Base-by-base conservation (phyloP, 225 moss, liverwort and hornwort genomes). In the Ulota crispa region DNA sequence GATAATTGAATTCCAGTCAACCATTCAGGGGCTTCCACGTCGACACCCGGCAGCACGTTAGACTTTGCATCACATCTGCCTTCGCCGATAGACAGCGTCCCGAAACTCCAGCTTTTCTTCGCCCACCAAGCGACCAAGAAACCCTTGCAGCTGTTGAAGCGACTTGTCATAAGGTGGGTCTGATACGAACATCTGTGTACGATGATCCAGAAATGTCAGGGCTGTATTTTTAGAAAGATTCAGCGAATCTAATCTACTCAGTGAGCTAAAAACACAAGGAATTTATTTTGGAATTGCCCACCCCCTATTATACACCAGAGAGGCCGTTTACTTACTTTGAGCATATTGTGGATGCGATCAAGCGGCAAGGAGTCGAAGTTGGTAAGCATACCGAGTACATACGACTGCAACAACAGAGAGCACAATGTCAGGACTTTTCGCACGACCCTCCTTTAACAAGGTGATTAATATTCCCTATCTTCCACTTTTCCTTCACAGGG, bases 301-400 rank as follows among this genome's bases (percentile, higher is more conserved):
- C 64, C 64, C 65, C 60, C 61, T 63, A 52, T n/a, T 18, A 57
- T 63, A 26, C 63, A 56, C 11, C 19, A 76, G 72, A 83, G 28
- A 39, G 62, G 36, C 63, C 11, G 21, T 5, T 5, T 64, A 90
- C 93, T 83, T 83, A 96, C 98, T 86, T 99, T 99, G 31, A 99
- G 87, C 99, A 99, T 99, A 30, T 99, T 99, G 87, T 99, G 99
- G 78, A 99, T 96, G 84, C 99, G 93, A 82, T 99, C 99, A 52
- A 99, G 93, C 23, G 96, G 92, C 83, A 99, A 82, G 62, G 96
- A 96, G 85, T 99, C 99, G 57, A 99, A 99, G 88, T 99, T 99
- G 82, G 96, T 99, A 68, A 96, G 87, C 99, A 99, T 99, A 60
- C 99, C 94, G 72, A 94, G 86, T 62, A 99, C 93, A 47, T 96